phyloP scores from a whole-genome alignment of 1,139 yeast genomes.

The Candida dubliniensis region DNA sequence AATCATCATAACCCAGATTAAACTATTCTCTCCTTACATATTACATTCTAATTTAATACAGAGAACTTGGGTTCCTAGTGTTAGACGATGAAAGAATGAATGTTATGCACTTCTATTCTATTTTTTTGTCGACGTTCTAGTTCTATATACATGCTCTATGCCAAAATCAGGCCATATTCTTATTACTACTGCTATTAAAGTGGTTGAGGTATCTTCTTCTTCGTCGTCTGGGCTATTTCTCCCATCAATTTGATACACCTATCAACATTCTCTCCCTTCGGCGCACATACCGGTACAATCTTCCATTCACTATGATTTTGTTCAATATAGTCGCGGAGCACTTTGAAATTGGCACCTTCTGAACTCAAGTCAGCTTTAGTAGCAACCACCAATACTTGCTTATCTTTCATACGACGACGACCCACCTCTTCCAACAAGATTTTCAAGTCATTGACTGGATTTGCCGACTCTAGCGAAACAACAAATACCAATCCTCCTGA shows the following conservation, averaged over 20 bases:
- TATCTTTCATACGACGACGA: constrained; percentile 51
- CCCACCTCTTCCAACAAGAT: constrained; percentile 73
- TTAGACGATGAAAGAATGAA: too few species aligned
- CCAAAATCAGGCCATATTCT: too few species aligned
- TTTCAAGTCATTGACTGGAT: constrained; percentile 66
- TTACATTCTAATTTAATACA: too few species aligned
- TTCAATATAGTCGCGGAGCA: constrained; percentile 44
- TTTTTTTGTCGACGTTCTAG: too few species aligned
- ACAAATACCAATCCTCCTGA: constrained; percentile 90
- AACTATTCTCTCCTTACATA: too few species aligned
- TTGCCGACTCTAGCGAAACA: constrained; percentile 62
- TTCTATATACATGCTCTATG: too few species aligned
- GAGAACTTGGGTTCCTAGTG: too few species aligned
- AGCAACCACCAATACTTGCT: constrained; percentile 73
- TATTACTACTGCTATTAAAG: not conserved
- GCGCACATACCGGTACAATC: constrained; percentile 82
- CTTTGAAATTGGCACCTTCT: constrained; percentile 44
- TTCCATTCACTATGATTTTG: constrained; percentile 52
- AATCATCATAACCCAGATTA: too few species aligned
- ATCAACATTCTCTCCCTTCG: constrained; percentile 68
- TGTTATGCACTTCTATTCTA: too few species aligned
- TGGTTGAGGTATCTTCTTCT: too few species aligned
- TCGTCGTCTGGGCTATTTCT: constrained; percentile 32
- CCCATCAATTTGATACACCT: constrained; percentile 71
- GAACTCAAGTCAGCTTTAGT: constrained; percentile 83